A percentile compares a stretch with the other conserved stretches of the same genome.
phyloP scores from a whole-genome alignment of 345 rosid genomes.

The Citrus australasica region DNA sequence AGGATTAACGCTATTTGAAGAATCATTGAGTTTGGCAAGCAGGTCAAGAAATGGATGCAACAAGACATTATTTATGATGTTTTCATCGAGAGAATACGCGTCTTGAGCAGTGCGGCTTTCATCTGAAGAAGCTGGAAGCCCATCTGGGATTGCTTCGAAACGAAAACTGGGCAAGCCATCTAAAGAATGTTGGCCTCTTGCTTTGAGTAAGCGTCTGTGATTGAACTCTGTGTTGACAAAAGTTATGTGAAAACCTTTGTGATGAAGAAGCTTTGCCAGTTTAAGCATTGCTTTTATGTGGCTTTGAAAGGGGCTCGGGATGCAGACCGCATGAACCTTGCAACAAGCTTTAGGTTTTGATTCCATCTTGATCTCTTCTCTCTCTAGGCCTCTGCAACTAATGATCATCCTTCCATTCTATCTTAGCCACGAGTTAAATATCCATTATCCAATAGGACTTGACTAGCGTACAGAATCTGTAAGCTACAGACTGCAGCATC shows the following conservation, averaged over 20 bases:
- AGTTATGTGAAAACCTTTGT: conserved; percentile 1
- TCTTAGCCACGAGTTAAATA: too few relatives aligned
- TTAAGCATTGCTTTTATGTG: neutral
- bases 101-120: neutral
- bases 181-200: neutral
- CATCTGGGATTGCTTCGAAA: conserved; percentile 6
- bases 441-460: too few relatives aligned
- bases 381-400: neutral
- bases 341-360: neutral
- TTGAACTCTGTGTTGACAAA: neutral
- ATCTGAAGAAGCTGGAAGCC: neutral
- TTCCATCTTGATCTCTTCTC: neutral
- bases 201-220: neutral
- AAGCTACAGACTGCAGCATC: too few relatives aligned
- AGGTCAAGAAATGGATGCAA: neutral
- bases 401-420: too few relatives aligned
- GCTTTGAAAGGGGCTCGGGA: neutral
- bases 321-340: neutral
- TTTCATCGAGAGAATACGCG: neutral
- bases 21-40: neutral
- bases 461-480: too few relatives aligned
- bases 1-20: neutral
- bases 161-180: neutral
- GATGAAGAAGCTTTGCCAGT: conserved; percentile 1
- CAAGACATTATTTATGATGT: neutral